Evolutionary conservation across 805 yeast species (phyloP), one percentile per base, ranked within the genome.

Genomic region (Wickerhamiella cacticola): DNA sequence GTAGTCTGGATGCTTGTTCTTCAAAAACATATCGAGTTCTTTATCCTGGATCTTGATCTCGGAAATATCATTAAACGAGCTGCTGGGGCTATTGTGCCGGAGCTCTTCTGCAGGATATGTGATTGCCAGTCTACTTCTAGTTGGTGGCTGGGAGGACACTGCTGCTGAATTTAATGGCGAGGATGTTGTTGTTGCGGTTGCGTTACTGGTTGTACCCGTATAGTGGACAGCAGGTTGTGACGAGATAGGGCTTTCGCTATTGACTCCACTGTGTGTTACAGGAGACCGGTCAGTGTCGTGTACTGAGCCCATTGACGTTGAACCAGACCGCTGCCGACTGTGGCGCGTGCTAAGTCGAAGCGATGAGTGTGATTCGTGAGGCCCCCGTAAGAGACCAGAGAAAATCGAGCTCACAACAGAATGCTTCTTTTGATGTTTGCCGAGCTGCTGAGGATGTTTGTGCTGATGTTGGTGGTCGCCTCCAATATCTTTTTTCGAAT

Each of bases 1-100:
- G 35, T 50, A 19, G 19, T 50, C 41, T 13, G 46, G 44, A 23
- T 48, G 50, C 6, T 25, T n/a, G 19, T 6, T 22, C 19, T 39
- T 24, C 22, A 42, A 24, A 26, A 48, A 48, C 15, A 15, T 15
- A 10, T 34, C 7, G 22, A 22, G 35, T 22, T 22, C 41, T 10
- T 34, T 21, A 18, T 40, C 44, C 3, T n/a, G 16, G 10, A 28
- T 34, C 33, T 34, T 8, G 5, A 43, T n/a, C n/a, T 19, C 39
- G 8, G 41, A 4, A 22, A 31, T 5, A 12, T 43, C 41, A 3
- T 33, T 21, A 34, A 43, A 33, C n/a, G 46, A 43, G 24, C 39
- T 31, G 24, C 39, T 33, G 21, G 45, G 45, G 21, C 36, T 26
- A 12, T 28, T 3, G 19, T 19, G 24, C 13, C 36, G 8, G n/a